Evolutionary conservation across 1,284 basidiomycete genomes (phyloP).

Genomic region (Bondarzewia mesenterica): DNA sequence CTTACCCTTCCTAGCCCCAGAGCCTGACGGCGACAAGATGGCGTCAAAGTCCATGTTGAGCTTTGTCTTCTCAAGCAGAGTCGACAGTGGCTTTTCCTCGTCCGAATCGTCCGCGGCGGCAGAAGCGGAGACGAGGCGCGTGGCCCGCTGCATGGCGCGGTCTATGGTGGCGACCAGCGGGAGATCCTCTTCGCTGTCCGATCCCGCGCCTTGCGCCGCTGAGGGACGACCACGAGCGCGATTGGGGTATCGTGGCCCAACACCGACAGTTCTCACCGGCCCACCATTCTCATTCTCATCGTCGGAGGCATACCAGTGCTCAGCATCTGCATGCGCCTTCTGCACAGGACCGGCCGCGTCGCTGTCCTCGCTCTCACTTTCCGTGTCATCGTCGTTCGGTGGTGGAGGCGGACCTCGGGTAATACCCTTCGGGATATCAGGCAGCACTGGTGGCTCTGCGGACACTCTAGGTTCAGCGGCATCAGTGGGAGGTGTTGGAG

Average conservation of each 20-base stretch:
- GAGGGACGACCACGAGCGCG: slow-evolving; percentile 16
- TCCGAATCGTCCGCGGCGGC: slow-evolving; percentile 43
- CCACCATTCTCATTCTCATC: slow-evolving; percentile 37
- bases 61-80: slow-evolving; percentile 46
- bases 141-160: slow-evolving; percentile 36
- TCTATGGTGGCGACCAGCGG: slow-evolving; percentile 60
- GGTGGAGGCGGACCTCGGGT: slow-evolving; percentile 32
- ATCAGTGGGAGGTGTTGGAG: slow-evolving; percentile 5
- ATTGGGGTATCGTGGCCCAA: slow-evolving; percentile 41
- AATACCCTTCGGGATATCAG: slow-evolving; percentile 40
- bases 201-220: slow-evolving; percentile 21
- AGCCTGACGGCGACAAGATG: slow-evolving; percentile 17
- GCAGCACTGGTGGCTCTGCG: slow-evolving; percentile 47
- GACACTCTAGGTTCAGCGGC: slow-evolving; percentile 6
- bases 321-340: slow-evolving; percentile 19
- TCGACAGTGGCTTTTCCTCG: slow-evolving; percentile 66
- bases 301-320: slow-evolving; percentile 58
- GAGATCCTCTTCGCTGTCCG: slow-evolving; percentile 68
- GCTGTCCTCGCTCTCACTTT: slow-evolving; percentile 43
- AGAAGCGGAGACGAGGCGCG: slow-evolving; percentile 16
- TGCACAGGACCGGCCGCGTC: slow-evolving; percentile 19
- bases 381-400: slow-evolving; percentile 35
- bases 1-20: slow-evolving; percentile 9
- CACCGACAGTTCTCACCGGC: slow-evolving; percentile 45
- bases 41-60: slow-evolving; percentile 37